phyloP scores from a whole-genome alignment of 1,284 basidiomycete genomes.

The Filobasidium uniguttulatum region DNA sequence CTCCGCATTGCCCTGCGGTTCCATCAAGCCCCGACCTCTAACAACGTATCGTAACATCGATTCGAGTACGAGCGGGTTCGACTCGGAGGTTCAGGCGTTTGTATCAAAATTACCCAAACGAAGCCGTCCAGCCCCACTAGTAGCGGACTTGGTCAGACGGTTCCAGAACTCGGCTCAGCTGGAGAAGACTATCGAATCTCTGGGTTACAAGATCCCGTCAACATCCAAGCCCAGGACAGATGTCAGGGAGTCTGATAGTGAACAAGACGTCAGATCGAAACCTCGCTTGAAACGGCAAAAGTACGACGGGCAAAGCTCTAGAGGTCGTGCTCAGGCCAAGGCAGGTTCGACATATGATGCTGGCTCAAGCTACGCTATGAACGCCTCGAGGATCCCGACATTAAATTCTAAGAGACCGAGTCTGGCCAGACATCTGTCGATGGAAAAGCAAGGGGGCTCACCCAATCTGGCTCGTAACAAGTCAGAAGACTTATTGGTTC shows the following conservation, averaged over 20 bases:
- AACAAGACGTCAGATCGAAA: slow-evolving; percentile 22
- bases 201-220: background rate
- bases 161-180: slow-evolving; percentile 40
- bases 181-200: background rate
- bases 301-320: slow-evolving; percentile 24
- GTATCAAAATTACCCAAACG: slow-evolving; percentile 60
- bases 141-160: slow-evolving; percentile 70
- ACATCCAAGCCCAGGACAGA: background rate
- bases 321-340: slow-evolving; percentile 19
- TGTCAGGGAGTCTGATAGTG: slow-evolving; percentile 32
- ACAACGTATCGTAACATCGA: background rate
- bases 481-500: background rate
- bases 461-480: background rate
- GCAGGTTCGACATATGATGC: slow-evolving; percentile 53
- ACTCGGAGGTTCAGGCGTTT: slow-evolving; percentile 29
- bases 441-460: background rate
- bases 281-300: slow-evolving; percentile 27
- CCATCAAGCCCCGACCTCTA: slow-evolving; percentile 7
- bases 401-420: slow-evolving; percentile 7
- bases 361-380: slow-evolving; percentile 76
- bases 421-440: background rate
- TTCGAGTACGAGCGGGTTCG: slow-evolving; percentile 27
- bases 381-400: slow-evolving; percentile 41
- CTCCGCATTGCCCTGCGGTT: slow-evolving; percentile 44
- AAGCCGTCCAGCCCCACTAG: slow-evolving; percentile 35